These are phyloP conservation scores for Endoconidiophora polonica DNA, from an alignment of 2,329 filamentous ascomycete species.

Conservation along the genomic window DNA sequence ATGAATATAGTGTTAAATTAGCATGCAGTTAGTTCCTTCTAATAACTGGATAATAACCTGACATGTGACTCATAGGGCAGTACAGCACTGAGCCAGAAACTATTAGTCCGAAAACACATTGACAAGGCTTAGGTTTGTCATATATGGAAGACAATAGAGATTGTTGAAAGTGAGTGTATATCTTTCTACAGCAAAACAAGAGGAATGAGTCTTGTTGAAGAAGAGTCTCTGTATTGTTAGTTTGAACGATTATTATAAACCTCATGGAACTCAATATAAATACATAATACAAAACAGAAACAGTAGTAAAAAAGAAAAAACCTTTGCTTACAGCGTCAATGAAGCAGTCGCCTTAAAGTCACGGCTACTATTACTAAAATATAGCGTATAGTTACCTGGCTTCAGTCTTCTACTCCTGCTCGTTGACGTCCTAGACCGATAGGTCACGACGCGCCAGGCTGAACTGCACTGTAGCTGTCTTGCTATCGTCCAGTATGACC, in stretches of 20 bases:
- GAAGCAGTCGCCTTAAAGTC: slow-evolving; percentile 18
- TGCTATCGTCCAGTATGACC: slow-evolving; percentile 29
- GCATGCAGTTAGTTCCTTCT: no score
- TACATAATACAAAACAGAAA: not conserved
- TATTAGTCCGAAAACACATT: no score
- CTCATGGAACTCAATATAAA: no score
- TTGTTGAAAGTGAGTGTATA: not conserved
- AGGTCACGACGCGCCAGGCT: slow-evolving; percentile 44
- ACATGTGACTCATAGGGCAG: no score
- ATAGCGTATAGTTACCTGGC: slow-evolving; percentile 27
- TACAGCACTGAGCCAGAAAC: no score
- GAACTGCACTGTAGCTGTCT: slow-evolving; percentile 30
- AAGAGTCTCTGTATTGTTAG: no score
- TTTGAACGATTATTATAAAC: no score
- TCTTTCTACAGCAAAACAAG: not conserved
- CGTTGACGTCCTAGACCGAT: slow-evolving; percentile 45
- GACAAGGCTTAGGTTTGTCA: not conserved
- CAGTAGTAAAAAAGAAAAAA: not conserved
- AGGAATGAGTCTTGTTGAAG: not conserved
- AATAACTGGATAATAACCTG: no score
- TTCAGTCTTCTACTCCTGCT: slow-evolving; percentile 42
- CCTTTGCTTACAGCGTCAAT: not conserved
- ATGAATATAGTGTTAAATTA: no score
- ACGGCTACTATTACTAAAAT: slow-evolving; percentile 31
- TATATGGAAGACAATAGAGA: not conserved